Evolutionary conservation across 164 flowering plant genomes (phyloP), one percentile per base, ranked within the genome.

Genomic region (Taxillus chinensis): DNA sequence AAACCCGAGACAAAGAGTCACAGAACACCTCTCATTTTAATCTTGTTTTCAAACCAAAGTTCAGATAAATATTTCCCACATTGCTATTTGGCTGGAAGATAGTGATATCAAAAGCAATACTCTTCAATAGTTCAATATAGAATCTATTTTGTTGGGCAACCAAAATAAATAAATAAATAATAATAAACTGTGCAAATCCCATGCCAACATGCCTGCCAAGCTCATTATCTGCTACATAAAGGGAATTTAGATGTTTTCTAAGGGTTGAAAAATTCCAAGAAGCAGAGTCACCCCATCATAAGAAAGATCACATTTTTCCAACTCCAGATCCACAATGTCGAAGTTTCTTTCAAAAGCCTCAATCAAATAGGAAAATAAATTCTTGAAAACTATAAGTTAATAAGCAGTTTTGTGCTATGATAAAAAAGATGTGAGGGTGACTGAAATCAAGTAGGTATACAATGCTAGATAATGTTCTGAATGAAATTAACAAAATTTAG

Each of bases 141-240:
- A 27, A 0, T 0, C 2, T 14, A 13, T n/a, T 5, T 53, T 6
- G 7, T 1, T 43, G 46, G 7, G 46, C 46, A 43, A 5, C 7
- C 46, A 43, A 43, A 43, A n/a, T n/a, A n/a, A n/a, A n/a, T n/a
- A n/a, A 6, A 43, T 43, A 43, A 43, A 9, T 9, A 43, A 43
- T 5, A 6, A 43, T 0, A 43, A 6, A 6, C 46, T 43, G 10
- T 6, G 8, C 7, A 43, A 48, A 48, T 14, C 9, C 12, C 51
- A 48, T 8, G 40, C n/a, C 61, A 41, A 75, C 75, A 53, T 63
- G 87, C 98, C 96, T 84, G 74, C 95, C 91, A 74, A 92, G 91
- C 54, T 67, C 62, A 74, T 92, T 92, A 64, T 83, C 84, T 41
- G 89, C 87, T 68, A 92, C 62, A n/a, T 93, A 87, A 8, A 92